Conservation (phyloP, 169 alveolate species). For the Cryptosporidium andersoni region DNA sequence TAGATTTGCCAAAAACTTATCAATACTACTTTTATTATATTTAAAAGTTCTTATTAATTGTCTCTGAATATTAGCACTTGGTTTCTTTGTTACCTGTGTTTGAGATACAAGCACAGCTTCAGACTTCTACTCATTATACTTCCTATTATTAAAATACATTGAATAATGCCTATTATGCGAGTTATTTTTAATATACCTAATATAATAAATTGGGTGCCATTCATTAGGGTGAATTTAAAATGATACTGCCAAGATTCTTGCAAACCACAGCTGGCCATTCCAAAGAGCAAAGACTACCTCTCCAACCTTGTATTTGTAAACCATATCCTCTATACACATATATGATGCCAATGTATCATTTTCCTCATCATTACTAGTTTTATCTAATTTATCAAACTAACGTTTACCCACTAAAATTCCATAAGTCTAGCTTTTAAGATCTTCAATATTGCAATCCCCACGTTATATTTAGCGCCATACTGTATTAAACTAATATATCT, state of each 20-base stretch:
- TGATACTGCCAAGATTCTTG: constrained; percentile 35
- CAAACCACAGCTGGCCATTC: constrained; percentile 63
- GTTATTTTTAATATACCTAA: constrained; percentile 19
- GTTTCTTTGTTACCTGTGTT: constrained; percentile 17
- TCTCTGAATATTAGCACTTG: constrained; percentile 25
- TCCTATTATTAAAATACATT: constrained; percentile 1
- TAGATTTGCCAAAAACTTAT: constrained; percentile 1
- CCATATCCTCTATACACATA: constrained; percentile 22
- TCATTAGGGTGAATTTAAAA: constrained; percentile 50
- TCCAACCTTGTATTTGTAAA: constrained; percentile 17
- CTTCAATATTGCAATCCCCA: no score
- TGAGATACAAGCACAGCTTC: constrained; percentile 35
- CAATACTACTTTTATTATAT: constrained; percentile 2
- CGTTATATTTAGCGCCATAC: no score
- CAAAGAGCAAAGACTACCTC: constrained; percentile 43
- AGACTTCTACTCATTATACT: constrained; percentile 60
- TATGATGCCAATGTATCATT: background rate
- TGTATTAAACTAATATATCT: no score
- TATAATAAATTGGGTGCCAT: constrained; percentile 60
- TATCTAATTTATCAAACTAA: background rate
- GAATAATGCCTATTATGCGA: background rate
- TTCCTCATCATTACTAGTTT: background rate
- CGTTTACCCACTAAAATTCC: no score
- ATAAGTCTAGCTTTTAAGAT: no score
- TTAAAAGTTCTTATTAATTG: constrained; percentile 6